Evolutionary conservation across 1,284 basidiomycete genomes (phyloP), one percentile per base, ranked within the genome.

Genomic region (Exobasidium rhododendri): DNA sequence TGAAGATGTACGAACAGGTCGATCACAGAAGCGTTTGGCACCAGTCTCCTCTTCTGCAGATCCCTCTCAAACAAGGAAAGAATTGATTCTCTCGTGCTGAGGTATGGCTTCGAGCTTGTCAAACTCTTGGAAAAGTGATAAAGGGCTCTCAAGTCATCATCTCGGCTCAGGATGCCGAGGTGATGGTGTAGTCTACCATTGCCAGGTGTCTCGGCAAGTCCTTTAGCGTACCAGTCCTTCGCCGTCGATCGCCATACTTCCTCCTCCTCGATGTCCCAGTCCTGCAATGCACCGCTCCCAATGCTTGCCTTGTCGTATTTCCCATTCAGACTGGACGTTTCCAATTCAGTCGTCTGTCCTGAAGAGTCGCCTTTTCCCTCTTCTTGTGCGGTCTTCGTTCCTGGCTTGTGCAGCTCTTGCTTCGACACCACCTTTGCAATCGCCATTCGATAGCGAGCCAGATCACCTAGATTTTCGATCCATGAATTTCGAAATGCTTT

Each of bases 381-480:
- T 2, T 24, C 47, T 4, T 50, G 14, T 4, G 47, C 2, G 14
- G 26, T 47, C 52, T 55, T 55, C 28, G 5, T 3, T 24, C 28
- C 24, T 13, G 6, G 11, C 24, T 26, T 13, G 32, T 22, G 20
- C 13, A 24, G 40, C 26, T 13, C n/a, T 44, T 32, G 49, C 17
- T 24, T 14, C 14, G 47, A 17, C 14, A 50, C 28, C 2, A 50
- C 13, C 26, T 50, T 50, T 7, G 84, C 90, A n/a, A 96, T 90
- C 2, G 89, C 89, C 91, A 97, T 94, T 54, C 91, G 86, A 79
- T 96, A 97, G 29, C 94, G 85, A 0, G 94, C 93, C 32, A 99
- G 85, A 81, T 97, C 94, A 26, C 94, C 94, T 13, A 98, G 86
- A 4, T 93, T 92, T 80, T 99, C 94, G 57, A 97, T 87, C 93